phyloP scores from a whole-genome alignment of 2,329 filamentous ascomycete genomes.

The Celoporthe dispersa region DNA sequence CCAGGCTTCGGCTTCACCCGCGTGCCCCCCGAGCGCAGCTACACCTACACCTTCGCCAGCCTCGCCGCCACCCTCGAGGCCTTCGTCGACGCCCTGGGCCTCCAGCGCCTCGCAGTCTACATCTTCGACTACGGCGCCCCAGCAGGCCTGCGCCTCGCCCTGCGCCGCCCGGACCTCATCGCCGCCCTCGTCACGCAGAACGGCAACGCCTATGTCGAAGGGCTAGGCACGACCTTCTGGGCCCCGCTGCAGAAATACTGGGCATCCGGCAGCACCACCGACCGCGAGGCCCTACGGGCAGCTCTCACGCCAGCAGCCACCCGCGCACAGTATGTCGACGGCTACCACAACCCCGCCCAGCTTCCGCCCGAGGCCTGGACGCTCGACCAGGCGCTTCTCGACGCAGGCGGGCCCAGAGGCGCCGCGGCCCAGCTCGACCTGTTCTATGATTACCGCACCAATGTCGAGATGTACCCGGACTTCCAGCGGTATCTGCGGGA shows the following conservation, averaged over 20 bases:
- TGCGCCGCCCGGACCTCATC: conserved; percentile 51
- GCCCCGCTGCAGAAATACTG: conserved; percentile 51
- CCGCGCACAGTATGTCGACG: conserved; percentile 50
- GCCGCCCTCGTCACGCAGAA: conserved; percentile 62
- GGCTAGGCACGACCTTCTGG: conserved; percentile 56
- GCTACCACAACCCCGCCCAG: conserved; percentile 39
- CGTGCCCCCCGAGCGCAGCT: conserved; percentile 45
- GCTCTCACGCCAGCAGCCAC: conserved; percentile 46
- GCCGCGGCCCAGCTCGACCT: conserved; percentile 58
- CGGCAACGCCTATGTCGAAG: conserved; percentile 64
- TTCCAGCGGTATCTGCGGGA: conserved; percentile 60
- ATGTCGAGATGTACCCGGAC: conserved; percentile 55
- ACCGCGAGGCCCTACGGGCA: conserved; percentile 43
- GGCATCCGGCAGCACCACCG: conserved; percentile 40
- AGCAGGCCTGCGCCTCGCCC: conserved; percentile 56
- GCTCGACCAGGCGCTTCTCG: conserved; percentile 57
- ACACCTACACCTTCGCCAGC: conserved; percentile 58
- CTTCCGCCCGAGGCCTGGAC: conserved; percentile 51
- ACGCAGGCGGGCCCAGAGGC: conserved; percentile 40
- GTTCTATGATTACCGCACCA: conserved; percentile 61
- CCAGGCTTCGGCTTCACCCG: conserved; percentile 64
- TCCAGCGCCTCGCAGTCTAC: conserved; percentile 58
- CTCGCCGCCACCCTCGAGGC: conserved; percentile 51
- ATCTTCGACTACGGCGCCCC: conserved; percentile 69
- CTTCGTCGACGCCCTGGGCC: conserved; percentile 52